phyloP scores from a whole-genome alignment of 148 eudicot genomes.

The Fagopyrum tataricum region DNA sequence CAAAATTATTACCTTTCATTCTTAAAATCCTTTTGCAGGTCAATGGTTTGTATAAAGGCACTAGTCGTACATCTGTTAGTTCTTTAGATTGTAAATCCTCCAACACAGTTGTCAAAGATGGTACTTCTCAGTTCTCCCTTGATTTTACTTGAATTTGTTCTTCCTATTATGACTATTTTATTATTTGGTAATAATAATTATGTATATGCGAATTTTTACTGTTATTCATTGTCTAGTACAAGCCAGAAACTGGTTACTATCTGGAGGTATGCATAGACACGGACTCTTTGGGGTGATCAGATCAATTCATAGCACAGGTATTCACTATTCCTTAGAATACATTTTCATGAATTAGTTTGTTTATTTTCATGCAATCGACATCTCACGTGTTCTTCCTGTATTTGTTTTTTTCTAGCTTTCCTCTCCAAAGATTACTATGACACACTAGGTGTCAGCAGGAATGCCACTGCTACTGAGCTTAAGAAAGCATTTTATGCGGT shows the following conservation, averaged over 20 bases:
- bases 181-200: background rate
- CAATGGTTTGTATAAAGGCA: conserved; percentile 23
- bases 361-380: background rate
- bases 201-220: background rate
- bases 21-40: conserved; percentile 24
- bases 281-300: conserved; percentile 29
- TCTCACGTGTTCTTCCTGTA: background rate
- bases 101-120: conserved; percentile 17
- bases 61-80: conserved; percentile 31
- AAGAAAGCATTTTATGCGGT: conserved; percentile 98
- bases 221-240: conserved; percentile 20
- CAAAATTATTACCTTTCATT: background rate
- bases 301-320: conserved; percentile 78
- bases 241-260: conserved; percentile 25
- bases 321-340: background rate
- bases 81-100: conserved; percentile 24
- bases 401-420: conserved; percentile 29
- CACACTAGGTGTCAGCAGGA: conserved; percentile 70
- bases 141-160: background rate
- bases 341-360: background rate
- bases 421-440: conserved; percentile 68
- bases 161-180: background rate
- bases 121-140: conserved; percentile 24
- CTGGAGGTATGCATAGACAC: conserved; percentile 26
- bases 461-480: conserved; percentile 73